phyloP scores from a whole-genome alignment of 345 rosid species.

The Salix dunnii region DNA sequence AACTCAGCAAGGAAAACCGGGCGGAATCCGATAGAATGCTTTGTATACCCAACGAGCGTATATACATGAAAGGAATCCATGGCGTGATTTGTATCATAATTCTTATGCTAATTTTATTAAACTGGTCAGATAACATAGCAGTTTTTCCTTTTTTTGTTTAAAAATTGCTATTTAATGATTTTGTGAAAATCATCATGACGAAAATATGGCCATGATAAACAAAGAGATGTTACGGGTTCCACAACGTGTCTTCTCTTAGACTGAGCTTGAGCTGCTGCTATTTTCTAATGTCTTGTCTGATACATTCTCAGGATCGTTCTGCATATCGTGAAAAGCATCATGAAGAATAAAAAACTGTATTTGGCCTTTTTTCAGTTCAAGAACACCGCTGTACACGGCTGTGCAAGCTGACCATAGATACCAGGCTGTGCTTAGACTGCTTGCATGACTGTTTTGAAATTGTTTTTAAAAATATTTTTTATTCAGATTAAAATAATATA shows the following conservation, averaged over 20 bases:
- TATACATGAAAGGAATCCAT: not conserved
- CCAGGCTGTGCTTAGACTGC: conserved; percentile 49
- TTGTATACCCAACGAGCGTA: not conserved
- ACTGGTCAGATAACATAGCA: not conserved
- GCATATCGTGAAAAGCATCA: not conserved
- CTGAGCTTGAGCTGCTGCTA: too few relatives aligned
- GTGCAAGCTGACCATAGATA: conserved; percentile 48
- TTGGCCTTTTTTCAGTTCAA: conserved; percentile 26
- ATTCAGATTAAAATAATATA: too few relatives aligned
- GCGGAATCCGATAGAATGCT: conserved; percentile 1
- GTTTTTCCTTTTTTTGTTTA: not conserved
- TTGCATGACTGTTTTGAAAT: conserved; percentile 10
- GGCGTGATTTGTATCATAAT: not conserved
- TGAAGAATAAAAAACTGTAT: not conserved
- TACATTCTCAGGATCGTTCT: not conserved
- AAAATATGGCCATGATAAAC: not conserved
- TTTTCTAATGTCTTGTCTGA: not conserved
- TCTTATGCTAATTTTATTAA: not conserved
- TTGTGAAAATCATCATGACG: not conserved
- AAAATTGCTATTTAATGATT: too few relatives aligned
- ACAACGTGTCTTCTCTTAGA: not conserved
- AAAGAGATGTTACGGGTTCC: not conserved
- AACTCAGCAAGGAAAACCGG: conserved; percentile 24
- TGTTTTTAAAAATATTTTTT: too few relatives aligned
- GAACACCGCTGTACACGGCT: conserved; percentile 18